Percentiles rank a stretch among this genome's conserved stretches.
phyloP scores from a whole-genome alignment of 129 eudicot species.

The Sambucus nigra region DNA sequence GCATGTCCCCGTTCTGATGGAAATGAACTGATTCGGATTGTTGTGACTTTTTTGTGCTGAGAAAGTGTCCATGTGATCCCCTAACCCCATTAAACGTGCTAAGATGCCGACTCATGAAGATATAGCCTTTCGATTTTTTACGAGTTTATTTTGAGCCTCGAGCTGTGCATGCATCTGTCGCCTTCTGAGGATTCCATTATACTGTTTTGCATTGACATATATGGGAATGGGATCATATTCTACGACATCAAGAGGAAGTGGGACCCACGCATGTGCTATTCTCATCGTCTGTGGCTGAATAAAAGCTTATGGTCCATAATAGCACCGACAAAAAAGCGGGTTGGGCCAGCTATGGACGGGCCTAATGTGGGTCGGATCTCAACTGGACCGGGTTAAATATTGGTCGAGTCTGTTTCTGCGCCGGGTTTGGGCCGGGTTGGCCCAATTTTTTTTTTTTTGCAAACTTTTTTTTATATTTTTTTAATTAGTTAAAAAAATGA shows the following conservation, averaged over 20 bases:
- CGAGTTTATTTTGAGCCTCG: slow-evolving; percentile 88
- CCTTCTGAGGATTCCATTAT: slow-evolving; percentile 77
- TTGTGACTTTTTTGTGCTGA: slow-evolving; percentile 27
- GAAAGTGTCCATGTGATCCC: slow-evolving; percentile 56
- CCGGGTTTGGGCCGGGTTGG: no score
- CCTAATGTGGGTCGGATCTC: no score
- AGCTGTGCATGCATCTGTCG: slow-evolving; percentile 75
- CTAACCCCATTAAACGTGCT: slow-evolving; percentile 43
- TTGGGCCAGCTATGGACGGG: no score
- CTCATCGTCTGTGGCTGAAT: slow-evolving; percentile 54
- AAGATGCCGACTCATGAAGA: slow-evolving; percentile 60
- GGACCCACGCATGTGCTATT: slow-evolving; percentile 54
- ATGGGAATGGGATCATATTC: slow-evolving; percentile 90
- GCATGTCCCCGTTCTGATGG: slow-evolving; percentile 12
- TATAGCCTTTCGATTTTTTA: slow-evolving; percentile 69
- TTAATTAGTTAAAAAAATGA: no score
- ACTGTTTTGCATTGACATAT: slow-evolving; percentile 75
- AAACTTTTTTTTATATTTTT: no score
- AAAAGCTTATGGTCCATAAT: no score
- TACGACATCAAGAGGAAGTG: slow-evolving; percentile 61
- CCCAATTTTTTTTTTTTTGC: no score
- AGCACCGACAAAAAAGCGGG: no score
- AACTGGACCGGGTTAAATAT: no score
- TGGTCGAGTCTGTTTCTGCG: no score
- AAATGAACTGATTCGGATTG: slow-evolving; percentile 11